These are phyloP conservation scores for Fusarium anthophilum DNA, from an alignment of 2,329 filamentous ascomycete species.

Conservation along the genomic window DNA sequence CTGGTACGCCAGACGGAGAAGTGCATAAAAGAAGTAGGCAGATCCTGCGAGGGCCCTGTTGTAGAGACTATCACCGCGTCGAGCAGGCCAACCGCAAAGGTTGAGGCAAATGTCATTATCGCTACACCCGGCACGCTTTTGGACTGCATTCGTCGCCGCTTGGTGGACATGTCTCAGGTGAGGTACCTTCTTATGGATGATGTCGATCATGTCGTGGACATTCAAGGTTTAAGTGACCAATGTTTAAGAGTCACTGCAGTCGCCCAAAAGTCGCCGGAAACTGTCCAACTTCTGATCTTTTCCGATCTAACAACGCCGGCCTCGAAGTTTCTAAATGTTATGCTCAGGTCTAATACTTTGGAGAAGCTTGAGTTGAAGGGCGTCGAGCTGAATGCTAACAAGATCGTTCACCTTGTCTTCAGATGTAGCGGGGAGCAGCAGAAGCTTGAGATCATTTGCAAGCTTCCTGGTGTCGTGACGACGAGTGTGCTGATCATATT, in stretches of 20 bases:
- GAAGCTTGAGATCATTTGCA: background rate
- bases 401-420: background rate
- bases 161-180: background rate
- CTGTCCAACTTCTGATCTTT: background rate
- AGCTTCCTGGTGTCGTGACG: background rate
- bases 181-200: background rate
- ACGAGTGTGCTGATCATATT: background rate
- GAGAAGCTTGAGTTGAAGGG: background rate
- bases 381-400: background rate
- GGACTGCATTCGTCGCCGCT: background rate
- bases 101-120: background rate
- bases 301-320: accelerated
- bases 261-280: accelerated
- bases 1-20: background rate
- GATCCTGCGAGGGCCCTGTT: background rate
- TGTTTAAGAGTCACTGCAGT: accelerated
- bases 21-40: background rate
- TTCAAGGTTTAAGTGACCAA: accelerated
- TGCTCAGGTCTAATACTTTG: accelerated
- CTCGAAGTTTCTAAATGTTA: accelerated
- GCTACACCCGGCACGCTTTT: background rate
- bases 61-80: background rate
- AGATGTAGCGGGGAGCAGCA: background rate
- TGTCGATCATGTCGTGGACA: background rate
- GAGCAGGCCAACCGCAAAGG: background rate